Percentiles rank a stretch among this genome's conserved stretches.
phyloP scores from a whole-genome alignment of 2,329 filamentous ascomycete species.

The Aspergillus sp. region DNA sequence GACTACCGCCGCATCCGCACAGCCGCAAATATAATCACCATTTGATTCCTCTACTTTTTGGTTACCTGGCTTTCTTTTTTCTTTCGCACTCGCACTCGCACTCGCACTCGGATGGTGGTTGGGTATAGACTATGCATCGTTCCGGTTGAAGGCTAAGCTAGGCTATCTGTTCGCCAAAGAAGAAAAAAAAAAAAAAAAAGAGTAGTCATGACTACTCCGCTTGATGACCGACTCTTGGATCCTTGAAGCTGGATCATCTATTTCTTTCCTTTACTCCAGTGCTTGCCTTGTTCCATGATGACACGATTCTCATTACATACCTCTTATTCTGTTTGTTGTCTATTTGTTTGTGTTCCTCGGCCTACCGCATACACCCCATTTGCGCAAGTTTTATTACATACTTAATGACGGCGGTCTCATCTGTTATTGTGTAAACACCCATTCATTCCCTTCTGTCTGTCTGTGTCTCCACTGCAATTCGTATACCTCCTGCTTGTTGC shows the following conservation, averaged over 20 bases:
- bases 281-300: slow-evolving; percentile 7
- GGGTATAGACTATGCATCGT: too few species aligned
- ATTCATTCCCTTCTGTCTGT: slow-evolving; percentile 4
- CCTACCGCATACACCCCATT: neutral
- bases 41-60: slow-evolving; percentile 11
- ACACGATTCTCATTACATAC: slow-evolving; percentile 8
- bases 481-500: neutral
- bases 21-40: slow-evolving; percentile 30
- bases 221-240: too few species aligned
- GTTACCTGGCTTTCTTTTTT: slow-evolving; percentile 7
- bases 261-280: too few species aligned
- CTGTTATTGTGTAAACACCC: too few species aligned
- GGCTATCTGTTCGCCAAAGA: too few species aligned
- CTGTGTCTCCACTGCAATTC: slow-evolving; percentile 5
- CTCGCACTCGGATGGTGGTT: too few species aligned
- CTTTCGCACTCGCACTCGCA: slow-evolving; percentile 5
- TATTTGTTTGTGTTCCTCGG: slow-evolving; percentile 1
- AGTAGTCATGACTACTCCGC: too few species aligned
- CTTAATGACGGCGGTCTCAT: neutral
- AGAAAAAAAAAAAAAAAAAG: too few species aligned
- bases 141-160: too few species aligned
- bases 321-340: neutral
- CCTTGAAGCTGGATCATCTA: too few species aligned
- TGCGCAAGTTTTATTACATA: neutral
- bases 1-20: slow-evolving; percentile 31